Percentiles rank a stretch among this genome's conserved stretches.
These are phyloP conservation scores for Leccinum aurantiacum DNA, from an alignment of 768 basidiomycete genomes.

Conservation along the genomic window DNA sequence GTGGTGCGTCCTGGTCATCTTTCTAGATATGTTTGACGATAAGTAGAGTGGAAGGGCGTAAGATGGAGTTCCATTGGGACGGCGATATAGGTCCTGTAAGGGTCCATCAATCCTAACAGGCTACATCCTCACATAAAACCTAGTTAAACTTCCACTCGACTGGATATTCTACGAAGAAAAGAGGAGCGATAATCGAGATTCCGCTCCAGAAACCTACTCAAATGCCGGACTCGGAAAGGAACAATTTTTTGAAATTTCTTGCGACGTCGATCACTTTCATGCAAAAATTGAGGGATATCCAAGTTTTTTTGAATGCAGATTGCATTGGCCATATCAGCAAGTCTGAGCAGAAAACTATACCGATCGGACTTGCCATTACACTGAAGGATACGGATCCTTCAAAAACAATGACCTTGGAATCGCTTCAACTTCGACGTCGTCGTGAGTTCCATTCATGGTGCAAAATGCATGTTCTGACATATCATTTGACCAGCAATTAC, in stretches of 20 bases:
- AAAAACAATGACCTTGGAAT: constrained; percentile 54
- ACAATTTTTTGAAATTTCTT: constrained; percentile 86
- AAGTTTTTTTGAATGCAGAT: constrained; percentile 75
- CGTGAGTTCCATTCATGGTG: background rate
- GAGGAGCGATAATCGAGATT: constrained; percentile 86
- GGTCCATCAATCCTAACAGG: constrained; percentile 35
- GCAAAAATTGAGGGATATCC: constrained; percentile 67
- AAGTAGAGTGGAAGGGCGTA: constrained; percentile 49
- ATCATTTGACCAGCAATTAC: no score
- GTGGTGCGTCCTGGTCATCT: constrained; percentile 40
- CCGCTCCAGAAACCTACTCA: constrained; percentile 70
- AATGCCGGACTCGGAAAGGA: constrained; percentile 56
- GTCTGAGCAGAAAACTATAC: constrained; percentile 38
- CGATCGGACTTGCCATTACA: constrained; percentile 45
- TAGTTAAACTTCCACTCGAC: constrained; percentile 67
- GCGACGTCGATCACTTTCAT: constrained; percentile 92
- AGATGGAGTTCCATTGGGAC: constrained; percentile 96
- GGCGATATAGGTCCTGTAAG: constrained; percentile 57
- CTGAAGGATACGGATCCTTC: constrained; percentile 51
- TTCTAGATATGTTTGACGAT: constrained; percentile 17
- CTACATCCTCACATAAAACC: background rate
- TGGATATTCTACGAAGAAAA: constrained; percentile 47
- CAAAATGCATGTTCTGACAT: no score
- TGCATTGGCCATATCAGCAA: constrained; percentile 49
- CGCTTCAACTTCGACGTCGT: constrained; percentile 42